Evolutionary conservation across 768 basidiomycete genomes (phyloP).

Genomic region (Erythrobasidium yunnanense): DNA sequence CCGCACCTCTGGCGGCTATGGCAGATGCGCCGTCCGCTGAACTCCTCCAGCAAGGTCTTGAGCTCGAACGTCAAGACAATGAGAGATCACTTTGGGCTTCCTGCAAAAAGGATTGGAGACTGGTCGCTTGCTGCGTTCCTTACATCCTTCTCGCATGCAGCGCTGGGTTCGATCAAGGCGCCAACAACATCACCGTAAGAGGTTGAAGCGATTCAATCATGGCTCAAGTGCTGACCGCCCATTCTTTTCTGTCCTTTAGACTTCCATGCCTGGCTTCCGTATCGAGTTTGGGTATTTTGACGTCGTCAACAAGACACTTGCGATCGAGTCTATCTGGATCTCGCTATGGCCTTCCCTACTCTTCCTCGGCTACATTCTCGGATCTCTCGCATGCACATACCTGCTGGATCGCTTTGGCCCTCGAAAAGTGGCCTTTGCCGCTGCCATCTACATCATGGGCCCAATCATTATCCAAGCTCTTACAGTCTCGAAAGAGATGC

Average conservation of each 20-base stretch:
- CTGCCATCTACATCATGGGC: background rate
- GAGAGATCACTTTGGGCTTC: background rate
- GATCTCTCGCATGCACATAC: background rate
- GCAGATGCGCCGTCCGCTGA: background rate
- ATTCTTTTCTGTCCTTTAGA: too few species aligned
- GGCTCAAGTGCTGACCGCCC: too few species aligned
- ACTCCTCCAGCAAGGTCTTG: background rate
- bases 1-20: background rate
- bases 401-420: background rate
- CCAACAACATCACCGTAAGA: conserved; percentile 10
- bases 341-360: background rate
- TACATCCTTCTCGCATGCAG: conserved; percentile 1
- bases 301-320: background rate
- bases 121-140: background rate
- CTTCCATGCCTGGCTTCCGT: background rate
- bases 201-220: too few species aligned
- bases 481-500: background rate
- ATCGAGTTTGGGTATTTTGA: conserved; percentile 2
- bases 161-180: conserved; percentile 1
- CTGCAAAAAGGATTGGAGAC: background rate
- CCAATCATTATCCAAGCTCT: background rate
- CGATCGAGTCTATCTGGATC: background rate
- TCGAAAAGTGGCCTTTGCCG: background rate
- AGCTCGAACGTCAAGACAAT: background rate
- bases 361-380: background rate